Evolutionary conservation across 306 rosid species (phyloP), one percentile per base, ranked within the genome.

Genomic region (Cotoneaster glaucophyllus): DNA sequence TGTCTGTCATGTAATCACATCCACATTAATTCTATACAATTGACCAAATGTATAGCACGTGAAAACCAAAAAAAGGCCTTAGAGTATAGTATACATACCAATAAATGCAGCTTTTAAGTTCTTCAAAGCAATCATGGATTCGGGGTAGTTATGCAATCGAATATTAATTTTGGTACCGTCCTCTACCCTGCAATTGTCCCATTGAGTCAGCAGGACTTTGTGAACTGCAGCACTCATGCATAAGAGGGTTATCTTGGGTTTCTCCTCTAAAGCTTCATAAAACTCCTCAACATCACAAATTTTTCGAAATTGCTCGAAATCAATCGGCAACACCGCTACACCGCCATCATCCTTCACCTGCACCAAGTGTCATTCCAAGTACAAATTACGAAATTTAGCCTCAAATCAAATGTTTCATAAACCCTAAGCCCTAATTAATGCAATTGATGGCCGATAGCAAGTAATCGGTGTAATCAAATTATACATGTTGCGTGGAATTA

Each of bases 21-120:
- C 73, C 58, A 70, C 50, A 53, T 68, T 68, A 18, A 50, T 53
- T 44, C 44, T 41, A 41, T 41, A 41, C 64, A 31, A 76, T 31
- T 26, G 19, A 39, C 70, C 58, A 74, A 64, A 12, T 74, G 64
- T 21, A 4, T 15, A 18, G 63, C 29, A 37, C 25, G 18, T 32
- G 28, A n/a, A 13, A 41, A 34, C 57, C 6, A 4, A 39, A 19
- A 43, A 65, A 39, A 10, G 48, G 12, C 31, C 77, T 26, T 41
- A 48, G 37, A 43, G 45, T 74, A 41, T 48, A 43, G 45, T 74
- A 48, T 48, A 32, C 45, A 74, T 87, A 95, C 98, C 98, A 67
- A 95, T 95, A 75, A 82, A 95, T 56, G 96, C 97, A 45, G 97
- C 97, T 85, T 95, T 95, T 80, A 95, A 87, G 75, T 92, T 95